Conservation (phyloP, 1,284 basidiomycete genomes). For the Microbotryomycetes sp. region DNA sequence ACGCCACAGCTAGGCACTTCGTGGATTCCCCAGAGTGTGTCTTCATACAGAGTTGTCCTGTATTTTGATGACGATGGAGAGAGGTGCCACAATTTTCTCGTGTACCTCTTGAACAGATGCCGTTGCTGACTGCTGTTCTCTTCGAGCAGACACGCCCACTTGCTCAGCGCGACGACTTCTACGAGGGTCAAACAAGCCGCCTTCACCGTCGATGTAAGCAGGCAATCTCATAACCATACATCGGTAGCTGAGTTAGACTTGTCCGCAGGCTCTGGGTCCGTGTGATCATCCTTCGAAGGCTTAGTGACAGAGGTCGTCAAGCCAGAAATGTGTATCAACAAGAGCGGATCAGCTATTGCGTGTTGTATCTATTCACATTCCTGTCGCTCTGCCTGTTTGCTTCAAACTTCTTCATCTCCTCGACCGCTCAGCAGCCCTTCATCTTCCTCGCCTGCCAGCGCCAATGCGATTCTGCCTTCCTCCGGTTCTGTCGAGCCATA, state of each 20-base stretch:
- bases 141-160: not conserved
- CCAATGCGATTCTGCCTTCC: not conserved
- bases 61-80: conserved; percentile 22
- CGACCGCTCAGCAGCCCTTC: not conserved
- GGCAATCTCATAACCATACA: no score
- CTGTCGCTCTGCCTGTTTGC: not conserved
- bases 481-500: not conserved
- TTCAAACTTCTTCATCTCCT: not conserved
- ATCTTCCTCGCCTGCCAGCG: not conserved
- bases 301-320: not conserved
- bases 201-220: not conserved
- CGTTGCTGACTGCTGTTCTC: not conserved
- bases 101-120: not conserved
- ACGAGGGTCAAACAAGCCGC: not conserved
- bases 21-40: conserved; percentile 11
- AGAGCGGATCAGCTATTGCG: not conserved
- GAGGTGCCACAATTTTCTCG: conserved; percentile 14
- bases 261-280: not conserved
- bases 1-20: conserved; percentile 13
- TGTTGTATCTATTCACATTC: not conserved
- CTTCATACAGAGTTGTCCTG: conserved; percentile 7
- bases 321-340: not conserved
- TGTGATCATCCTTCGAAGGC: not conserved
- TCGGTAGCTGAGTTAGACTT: no score
- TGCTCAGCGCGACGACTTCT: not conserved